Evolutionary conservation across 768 basidiomycete species (phyloP), one percentile per base, ranked within the genome.

Genomic region (Xerocomellus intermedius): DNA sequence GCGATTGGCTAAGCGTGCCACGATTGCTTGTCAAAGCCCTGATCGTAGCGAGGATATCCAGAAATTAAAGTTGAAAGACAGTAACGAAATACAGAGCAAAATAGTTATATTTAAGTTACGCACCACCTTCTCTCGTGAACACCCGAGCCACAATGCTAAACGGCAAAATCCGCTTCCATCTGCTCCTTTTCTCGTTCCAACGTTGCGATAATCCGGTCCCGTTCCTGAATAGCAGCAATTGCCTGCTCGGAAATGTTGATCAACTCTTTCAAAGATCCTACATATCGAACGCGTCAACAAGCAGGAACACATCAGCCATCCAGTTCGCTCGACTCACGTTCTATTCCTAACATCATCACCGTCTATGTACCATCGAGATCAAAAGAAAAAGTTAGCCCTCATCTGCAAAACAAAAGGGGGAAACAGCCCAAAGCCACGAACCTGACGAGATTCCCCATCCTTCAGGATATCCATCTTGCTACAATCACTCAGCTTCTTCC

Each of bases 321-420:
- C 30, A 12, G 13, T 9, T 3, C 9, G 7, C 37, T 48, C 7
- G 3, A 68, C 77, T 64, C 55, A 80, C 79, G 74, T 64, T 82
- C 79, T 19, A 82, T 69, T 36, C 74, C 76, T 17, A 82, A 63
- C 62, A 74, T 65, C 59, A 80, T 68, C 22, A 81, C 48, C 2
- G 71, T 74, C 80, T 80, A 43, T 9, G 38, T 8, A 3, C 19
- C 24, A 33, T 17, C 36, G 21, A 39, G 8, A 22, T 26, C n/a
- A 4, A 33, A 24, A 9, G 9, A 24, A 30, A 57, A 30, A 2
- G 36, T 58, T 35, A 50, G 42, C 4, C 3, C 33, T 22, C 8
- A 19, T 32, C 8, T 9, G 0, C 4, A 28, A 21, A 17, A 28
- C n/a, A 14, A 38, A 39, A 24, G n/a, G 17, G 22, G 0, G 3